Evolutionary conservation across 495 filamentous ascomycete genomes (phyloP).

Genomic region (Cudoniella acicularis): DNA sequence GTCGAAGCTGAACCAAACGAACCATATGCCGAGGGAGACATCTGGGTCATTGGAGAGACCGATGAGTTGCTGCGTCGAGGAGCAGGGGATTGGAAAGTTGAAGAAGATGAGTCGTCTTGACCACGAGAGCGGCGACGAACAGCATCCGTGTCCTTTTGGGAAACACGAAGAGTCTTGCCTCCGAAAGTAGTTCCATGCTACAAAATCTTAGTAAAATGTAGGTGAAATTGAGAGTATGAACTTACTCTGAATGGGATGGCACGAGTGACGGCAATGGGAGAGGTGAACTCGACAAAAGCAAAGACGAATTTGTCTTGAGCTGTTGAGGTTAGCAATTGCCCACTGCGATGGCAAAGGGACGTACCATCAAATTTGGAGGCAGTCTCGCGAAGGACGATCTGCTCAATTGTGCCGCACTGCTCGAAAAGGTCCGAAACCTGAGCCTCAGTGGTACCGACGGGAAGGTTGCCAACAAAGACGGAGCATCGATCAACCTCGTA

Average conservation of each 20-base stretch:
- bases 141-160: constrained; percentile 24
- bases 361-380: constrained; percentile 31
- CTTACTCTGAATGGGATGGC: constrained; percentile 32
- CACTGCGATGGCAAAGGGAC: constrained; percentile 11
- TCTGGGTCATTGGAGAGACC: constrained; percentile 2
- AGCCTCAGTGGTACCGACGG: constrained; percentile 32
- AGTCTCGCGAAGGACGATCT: constrained; percentile 38
- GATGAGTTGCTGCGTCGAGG: neutral
- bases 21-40: neutral
- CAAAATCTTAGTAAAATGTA: constrained; percentile 3
- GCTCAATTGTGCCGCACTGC: constrained; percentile 36
- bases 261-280: constrained; percentile 30
- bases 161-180: constrained; percentile 19
- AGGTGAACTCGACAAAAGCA: constrained; percentile 50
- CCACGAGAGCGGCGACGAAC: neutral
- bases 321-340: constrained; percentile 11
- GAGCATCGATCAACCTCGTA: constrained; percentile 47
- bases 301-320: constrained; percentile 36
- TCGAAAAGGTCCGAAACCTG: constrained; percentile 36
- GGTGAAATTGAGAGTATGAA: neutral
- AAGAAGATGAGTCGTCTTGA: neutral
- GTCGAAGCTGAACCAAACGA: constrained; percentile 3
- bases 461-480: constrained; percentile 49
- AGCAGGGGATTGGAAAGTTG: neutral
- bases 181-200: constrained; percentile 13